Percentiles rank a stretch among this genome's conserved stretches.
Evolutionary conservation across 768 basidiomycete genomes (phyloP).

Genomic region (Mycena belliarum): DNA sequence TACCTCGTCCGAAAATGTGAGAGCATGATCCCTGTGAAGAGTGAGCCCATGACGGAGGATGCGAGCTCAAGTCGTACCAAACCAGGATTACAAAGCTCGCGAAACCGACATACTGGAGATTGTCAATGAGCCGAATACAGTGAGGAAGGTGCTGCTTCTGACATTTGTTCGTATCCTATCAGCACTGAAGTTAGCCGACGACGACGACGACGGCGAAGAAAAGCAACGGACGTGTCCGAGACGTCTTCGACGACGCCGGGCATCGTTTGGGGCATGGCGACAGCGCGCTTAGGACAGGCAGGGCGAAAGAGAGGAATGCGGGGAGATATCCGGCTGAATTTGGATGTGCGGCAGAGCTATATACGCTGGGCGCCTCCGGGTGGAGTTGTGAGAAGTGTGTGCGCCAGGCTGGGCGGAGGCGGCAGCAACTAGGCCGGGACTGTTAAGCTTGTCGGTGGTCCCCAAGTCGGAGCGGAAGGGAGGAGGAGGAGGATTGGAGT

Average conservation of each 20-base stretch:
- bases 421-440: neutral
- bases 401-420: conserved; percentile 10
- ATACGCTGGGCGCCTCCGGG: too few species aligned
- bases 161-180: conserved; percentile 22
- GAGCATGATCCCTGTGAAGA: conserved; percentile 38
- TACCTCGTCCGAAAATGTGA: conserved; percentile 35
- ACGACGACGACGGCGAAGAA: neutral
- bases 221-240: conserved; percentile 14
- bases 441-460: conserved; percentile 2
- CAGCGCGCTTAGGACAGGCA: neutral
- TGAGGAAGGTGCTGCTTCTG: neutral
- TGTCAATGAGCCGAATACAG: neutral
- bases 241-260: conserved; percentile 4
- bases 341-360: neutral
- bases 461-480: neutral
- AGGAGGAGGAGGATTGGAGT: neutral
- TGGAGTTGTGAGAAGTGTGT: conserved; percentile 4
- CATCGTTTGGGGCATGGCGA: conserved; percentile 4
- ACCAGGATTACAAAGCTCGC: conserved; percentile 34
- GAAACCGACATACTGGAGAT: conserved; percentile 32
- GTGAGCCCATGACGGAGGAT: too few species aligned
- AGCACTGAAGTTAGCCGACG: neutral
- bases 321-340: neutral
- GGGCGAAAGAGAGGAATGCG: neutral
- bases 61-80: too few species aligned